Base-by-base conservation (phyloP, 108 stramenopile genomes). In the Cyclotella distinguenda region DNA sequence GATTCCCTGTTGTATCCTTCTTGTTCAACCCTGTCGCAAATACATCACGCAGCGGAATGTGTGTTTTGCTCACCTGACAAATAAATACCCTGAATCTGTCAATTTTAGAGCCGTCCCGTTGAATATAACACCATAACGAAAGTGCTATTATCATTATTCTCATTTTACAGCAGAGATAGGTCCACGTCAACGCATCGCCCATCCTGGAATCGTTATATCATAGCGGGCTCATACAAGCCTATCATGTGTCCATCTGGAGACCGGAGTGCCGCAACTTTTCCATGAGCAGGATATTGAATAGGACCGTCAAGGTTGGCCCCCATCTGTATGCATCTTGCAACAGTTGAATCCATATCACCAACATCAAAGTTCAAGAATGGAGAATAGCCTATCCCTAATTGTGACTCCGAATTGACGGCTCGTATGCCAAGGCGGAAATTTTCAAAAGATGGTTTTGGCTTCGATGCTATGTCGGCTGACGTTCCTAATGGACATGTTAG, bases 241-340 rank as follows among this genome's bases (percentile, higher is more conserved):
- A 93, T 86, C 86, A 93, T 88, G 47, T 90, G 85, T n/a, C 89
- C 89, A 54, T 88, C 87, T 13, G 92, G 92, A 56, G 79, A 52
- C 36, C 92, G 60, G 25, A 93, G 48, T 11, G 87, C 86, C 6
- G 92, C 92, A 27, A 93, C 87, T 64, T 88, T 89, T 6, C 92
- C 92, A 79, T 93, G 89, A 6, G 92, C 92, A 25, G 89, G 92
- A 78, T 89, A 93, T 53, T 93, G 92, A 60, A 93, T 93, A 11
- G 92, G 87, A 9, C 92, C 92, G 78, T 93, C 92, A 50, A 93
- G 58, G 38, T 88, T 72, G 1, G 71, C 92, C 0, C 92, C 92
- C 70, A 88, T 66, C 60, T 93, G 92, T 21, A 79, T 81, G 68
- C 92, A 93, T 33, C 70, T 68, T 15, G 87, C 84, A 19, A 93